phyloP scores from a whole-genome alignment of 2,329 filamentous ascomycete genomes.

The Ceratocystis harringtonii region DNA sequence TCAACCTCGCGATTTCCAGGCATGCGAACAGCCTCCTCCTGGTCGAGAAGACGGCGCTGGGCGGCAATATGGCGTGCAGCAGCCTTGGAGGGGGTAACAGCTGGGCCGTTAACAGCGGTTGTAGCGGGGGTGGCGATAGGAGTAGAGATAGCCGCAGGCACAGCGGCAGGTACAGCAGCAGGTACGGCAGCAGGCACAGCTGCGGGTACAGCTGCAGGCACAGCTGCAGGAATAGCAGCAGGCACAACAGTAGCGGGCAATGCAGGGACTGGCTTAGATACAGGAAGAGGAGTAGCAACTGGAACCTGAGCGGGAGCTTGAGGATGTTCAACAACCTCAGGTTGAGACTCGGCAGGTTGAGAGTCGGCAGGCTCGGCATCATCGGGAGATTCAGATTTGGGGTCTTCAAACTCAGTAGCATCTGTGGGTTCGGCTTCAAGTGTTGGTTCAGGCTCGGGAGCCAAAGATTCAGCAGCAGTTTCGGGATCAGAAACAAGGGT shows the following conservation, averaged over 20 bases:
- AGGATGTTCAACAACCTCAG: slow-evolving; percentile 31
- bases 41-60: slow-evolving; percentile 76
- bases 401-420: slow-evolving; percentile 23
- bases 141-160: slow-evolving; percentile 48
- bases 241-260: slow-evolving; percentile 52
- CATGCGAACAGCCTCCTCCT: slow-evolving; percentile 97
- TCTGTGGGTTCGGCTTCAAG: slow-evolving; percentile 1
- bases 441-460: slow-evolving; percentile 9
- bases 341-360: slow-evolving; percentile 22
- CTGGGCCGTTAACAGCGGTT: slow-evolving; percentile 35
- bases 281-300: slow-evolving; percentile 49
- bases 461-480: neutral
- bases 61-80: slow-evolving; percentile 59
- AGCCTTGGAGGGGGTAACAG: slow-evolving; percentile 43
- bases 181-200: slow-evolving; percentile 53
- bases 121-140: slow-evolving; percentile 46
- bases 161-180: slow-evolving; percentile 41
- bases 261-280: slow-evolving; percentile 45
- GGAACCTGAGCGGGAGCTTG: neutral
- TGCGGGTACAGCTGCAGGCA: slow-evolving; percentile 39
- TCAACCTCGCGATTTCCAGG: slow-evolving; percentile 92
- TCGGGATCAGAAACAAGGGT: slow-evolving; percentile 1
- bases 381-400: slow-evolving; percentile 15
- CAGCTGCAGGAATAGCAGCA: slow-evolving; percentile 52
- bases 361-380: slow-evolving; percentile 25